phyloP scores from a whole-genome alignment of 176 grass and related monocot genomes.

The Secale cereale region DNA sequence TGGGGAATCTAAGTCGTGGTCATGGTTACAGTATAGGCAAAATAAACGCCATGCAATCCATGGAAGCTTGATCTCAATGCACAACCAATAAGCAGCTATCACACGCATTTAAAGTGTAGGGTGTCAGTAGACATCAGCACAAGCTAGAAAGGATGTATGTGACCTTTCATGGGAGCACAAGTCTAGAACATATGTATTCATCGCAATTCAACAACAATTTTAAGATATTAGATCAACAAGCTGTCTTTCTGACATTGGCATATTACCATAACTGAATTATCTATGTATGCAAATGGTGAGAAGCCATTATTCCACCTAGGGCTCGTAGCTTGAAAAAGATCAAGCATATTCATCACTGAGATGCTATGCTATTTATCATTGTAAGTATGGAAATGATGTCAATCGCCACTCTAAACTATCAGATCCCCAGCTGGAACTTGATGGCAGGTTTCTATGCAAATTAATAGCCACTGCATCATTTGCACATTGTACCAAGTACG shows the following conservation, averaged over 20 bases:
- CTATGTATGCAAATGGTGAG: background rate
- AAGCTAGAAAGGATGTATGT: background rate
- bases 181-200: background rate
- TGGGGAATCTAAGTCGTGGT: background rate
- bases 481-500: background rate
- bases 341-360: background rate
- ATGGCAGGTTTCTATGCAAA: background rate
- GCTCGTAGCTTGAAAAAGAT: background rate
- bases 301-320: background rate
- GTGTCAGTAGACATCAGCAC: background rate
- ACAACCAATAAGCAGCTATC: background rate
- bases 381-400: background rate
- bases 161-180: background rate
- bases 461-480: background rate
- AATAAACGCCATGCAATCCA: background rate
- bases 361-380: background rate
- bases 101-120: background rate
- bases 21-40: background rate
- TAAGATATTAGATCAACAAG: background rate
- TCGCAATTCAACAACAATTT: background rate
- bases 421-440: conserved; percentile 5
- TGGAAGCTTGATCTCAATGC: background rate
- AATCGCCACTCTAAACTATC: background rate
- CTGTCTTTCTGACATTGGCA: background rate
- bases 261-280: background rate